Evolutionary conservation across 2,329 filamentous ascomycete species (phyloP), one percentile per base, ranked within the genome.

Genomic region (Aspergillus sp.): DNA sequence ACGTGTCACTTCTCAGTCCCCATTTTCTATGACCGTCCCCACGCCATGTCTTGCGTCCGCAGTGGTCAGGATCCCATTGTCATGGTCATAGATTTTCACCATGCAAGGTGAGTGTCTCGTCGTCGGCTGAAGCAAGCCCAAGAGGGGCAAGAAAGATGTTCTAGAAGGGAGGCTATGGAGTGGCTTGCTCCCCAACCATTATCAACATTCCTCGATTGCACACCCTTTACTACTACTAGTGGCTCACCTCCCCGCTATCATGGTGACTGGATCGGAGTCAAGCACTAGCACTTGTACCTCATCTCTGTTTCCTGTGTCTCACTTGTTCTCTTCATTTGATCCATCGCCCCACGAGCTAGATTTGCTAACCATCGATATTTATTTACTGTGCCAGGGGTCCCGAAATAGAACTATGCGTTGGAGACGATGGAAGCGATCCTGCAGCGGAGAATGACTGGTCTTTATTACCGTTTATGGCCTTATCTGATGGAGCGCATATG

Each of bases 401-500:
- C 32, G 95, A 99, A 80, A 90, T 98, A 59, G 93, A 98, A 80
- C 86, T 84, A 70, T 98, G 94, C 91, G 91, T 97, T 73, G 92
- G 92, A 63, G 80, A 88, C 19, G 88, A 93, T 68, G 90, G 88
- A 57, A 82, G 80, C 60, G 92, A 97, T 76, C 92, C 94, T 10
- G 90, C 90, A 3, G 82, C 79, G 49, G 90, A 93, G 61, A 94
- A 96, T 78, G 91, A 95, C 73, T 99, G 95, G 95, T 85, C 88
- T 28, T 78, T 97, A 67, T 82, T 99, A 63, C 93, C 95, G 0
- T 99, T 99, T 77, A 97, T 98, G 91, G 95, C 95, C 25, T 80
- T 99, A 71, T 95, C 91, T 60, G 95, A 99, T 75, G 95, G 95
- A 56, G 95, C 95, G 57, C 95, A 99, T 82, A 88, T 92, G 88